Evolutionary conservation across 2,329 filamentous ascomycete species (phyloP), one percentile per base, ranked within the genome.

Genomic region (Moelleriella libera): DNA sequence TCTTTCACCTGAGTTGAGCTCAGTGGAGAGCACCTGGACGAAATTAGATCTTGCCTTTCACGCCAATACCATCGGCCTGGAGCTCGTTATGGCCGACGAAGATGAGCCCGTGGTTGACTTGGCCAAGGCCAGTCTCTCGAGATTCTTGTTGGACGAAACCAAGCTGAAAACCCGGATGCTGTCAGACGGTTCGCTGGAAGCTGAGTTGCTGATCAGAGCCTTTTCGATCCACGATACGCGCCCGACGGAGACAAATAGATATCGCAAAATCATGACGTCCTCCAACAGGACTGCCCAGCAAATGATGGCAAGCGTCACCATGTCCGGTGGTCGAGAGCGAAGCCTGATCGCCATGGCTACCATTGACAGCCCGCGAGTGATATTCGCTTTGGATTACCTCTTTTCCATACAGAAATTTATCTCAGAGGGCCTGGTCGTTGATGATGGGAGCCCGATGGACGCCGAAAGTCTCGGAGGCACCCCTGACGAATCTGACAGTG

Each of bases 211-310:
- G 37, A 88, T 98, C 12, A 84, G 92, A 50, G 92, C 90, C 0
- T 96, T 98, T 62, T 95, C 88, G 0, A 95, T 97, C 53, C 79
- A 86, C 48, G 92, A 99, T 62, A 96, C 85, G 52, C 82, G 94
- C n/a, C 82, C 80, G 5, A 78, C 80, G 47, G 89, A 94, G 56
- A 85, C 83, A 5, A 98, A 96, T 69, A 96, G 94, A 60, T 99
- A 94, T 73, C 81, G 88, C 45, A 94, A 90, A 63, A 96, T 98
- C 67, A 97, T 98, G 92, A 89, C 89, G 2, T 82, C 94, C 48
- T 88, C 89, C 58, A 97, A 96, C 64, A 90, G 88, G 55, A 84
- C 89, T 48, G 88, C 92, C 43, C 89, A 97, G 62, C 94, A 99
- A 57, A 89, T 98, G 59, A 98, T 98, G 92, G 92, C 92, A 14